Percentiles rank a stretch among this genome's conserved stretches.
These are phyloP conservation scores for Salmacisia buchloeana DNA, from an alignment of 1,284 basidiomycete species.

Conservation along the genomic window DNA sequence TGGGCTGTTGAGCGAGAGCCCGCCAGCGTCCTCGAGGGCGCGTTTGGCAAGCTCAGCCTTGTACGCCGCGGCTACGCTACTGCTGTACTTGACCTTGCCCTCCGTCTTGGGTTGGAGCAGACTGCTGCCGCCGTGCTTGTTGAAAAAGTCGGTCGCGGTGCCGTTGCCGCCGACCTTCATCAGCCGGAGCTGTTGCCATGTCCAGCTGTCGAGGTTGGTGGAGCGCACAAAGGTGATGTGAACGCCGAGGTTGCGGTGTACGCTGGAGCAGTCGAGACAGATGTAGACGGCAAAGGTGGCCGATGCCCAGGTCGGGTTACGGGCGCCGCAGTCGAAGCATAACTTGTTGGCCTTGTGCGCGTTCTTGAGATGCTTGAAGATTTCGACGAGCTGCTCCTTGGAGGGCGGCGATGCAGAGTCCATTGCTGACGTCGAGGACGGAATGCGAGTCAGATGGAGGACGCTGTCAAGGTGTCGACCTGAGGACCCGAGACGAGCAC, in stretches of 20 bases:
- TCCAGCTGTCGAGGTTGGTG: constrained; percentile 94
- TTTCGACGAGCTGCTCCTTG: constrained; percentile 44
- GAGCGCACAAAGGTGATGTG: constrained; percentile 97
- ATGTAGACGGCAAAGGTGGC: constrained; percentile 97
- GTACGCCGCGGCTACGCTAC: constrained; percentile 76
- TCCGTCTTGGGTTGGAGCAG: constrained; percentile 67
- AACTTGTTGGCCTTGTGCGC: constrained; percentile 52
- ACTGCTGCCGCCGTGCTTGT: constrained; percentile 70
- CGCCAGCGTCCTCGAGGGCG: constrained; percentile 67
- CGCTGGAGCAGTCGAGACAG: constrained; percentile 91
- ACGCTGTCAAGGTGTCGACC: no score
- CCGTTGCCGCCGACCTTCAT: constrained; percentile 96
- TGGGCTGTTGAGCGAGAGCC: constrained; percentile 34
- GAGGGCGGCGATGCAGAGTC: constrained; percentile 4
- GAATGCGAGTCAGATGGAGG: no score
- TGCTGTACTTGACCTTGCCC: constrained; percentile 82
- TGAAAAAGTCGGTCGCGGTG: constrained; percentile 84
- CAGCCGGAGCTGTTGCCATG: constrained; percentile 78
- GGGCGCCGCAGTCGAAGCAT: constrained; percentile 93
- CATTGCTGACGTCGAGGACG: neutral
- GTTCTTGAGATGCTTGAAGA: constrained; percentile 46
- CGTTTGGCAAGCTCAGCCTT: constrained; percentile 82
- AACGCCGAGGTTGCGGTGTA: constrained; percentile 94
- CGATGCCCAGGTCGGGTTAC: constrained; percentile 96
- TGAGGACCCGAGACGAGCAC: no score